Base-by-base conservation (phyloP, 306 rosid genomes). In the Vicia sativa region DNA sequence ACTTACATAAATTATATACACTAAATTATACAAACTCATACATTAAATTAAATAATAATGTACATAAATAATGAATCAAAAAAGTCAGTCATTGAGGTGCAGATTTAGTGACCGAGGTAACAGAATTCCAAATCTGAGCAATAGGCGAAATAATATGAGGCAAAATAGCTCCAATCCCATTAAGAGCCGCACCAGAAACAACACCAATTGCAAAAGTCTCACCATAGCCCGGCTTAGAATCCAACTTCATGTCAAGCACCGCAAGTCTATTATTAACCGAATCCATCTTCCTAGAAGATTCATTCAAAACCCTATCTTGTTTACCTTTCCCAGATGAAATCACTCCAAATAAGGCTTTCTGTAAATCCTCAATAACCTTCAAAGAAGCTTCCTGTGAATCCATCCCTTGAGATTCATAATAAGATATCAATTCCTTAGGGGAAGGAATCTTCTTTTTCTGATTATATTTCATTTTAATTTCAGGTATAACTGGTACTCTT, bases 331-430 rank as follows among this genome's bases (percentile, higher is more conserved):
- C 82, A 7, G 98, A 88, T 31, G 96, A 74, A 56, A 88, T 82
- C 9, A 90, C 82, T 42, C 85, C 73, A 46, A 85, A 83, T 19
- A 93, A 79, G 1, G 98, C 91, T 7, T 67, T 74, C 71, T 93
- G 97, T 14, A 93, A 90, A 82, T 93, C 98, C 14, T 89, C 97
- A 3, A 93, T 90, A 3, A 90, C 97, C 83, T 85, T 93, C n/a
- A 80, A 23, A 3, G 96, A 87, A 13, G 97, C 98, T 14, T 85
- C 85, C 0, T 76, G 73, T 9, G 85, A 50, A 31, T 80, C 91
- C 28, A 90, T 78, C 3, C 98, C 97, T 61, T 88, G 88, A 5
- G 97, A 88, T 57, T 88, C 96, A 43, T 90, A 93, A 70, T 88
- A 93, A 6, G 97, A 75, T 58, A 93, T 68, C 39, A 93, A 78